Conservation (phyloP, 1,284 basidiomycete species). For the Earliella scabrosa region DNA sequence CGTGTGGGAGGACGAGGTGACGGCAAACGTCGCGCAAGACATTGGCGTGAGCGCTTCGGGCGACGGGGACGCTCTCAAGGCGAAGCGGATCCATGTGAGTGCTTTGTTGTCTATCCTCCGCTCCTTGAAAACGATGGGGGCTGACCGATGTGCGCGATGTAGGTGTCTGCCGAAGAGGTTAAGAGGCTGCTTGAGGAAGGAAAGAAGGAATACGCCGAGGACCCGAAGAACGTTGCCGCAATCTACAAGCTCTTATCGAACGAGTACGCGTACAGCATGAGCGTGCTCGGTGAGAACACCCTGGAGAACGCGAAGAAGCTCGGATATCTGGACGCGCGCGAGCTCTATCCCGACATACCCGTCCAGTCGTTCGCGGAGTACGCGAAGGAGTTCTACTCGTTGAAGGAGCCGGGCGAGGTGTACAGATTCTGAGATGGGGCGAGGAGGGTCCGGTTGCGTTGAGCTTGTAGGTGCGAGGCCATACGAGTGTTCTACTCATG, state of each 20-base stretch:
- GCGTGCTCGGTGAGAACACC: constrained; percentile 21
- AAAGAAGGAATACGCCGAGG: neutral
- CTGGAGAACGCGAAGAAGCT: constrained; percentile 16
- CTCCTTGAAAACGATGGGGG: neutral
- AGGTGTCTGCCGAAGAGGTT: too few species aligned
- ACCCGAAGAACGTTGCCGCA: too few species aligned
- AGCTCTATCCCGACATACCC: constrained; percentile 19
- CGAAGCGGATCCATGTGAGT: neutral
- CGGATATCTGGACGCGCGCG: constrained; percentile 16
- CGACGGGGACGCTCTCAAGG: neutral
- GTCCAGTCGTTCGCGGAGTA: constrained; percentile 12
- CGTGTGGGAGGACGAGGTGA: constrained; percentile 22
- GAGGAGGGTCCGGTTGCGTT: too few species aligned
- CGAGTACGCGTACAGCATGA: constrained; percentile 5
- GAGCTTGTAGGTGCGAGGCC: too few species aligned
- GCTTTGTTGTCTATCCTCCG: neutral
- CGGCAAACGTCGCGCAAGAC: constrained; percentile 5
- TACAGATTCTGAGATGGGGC: neutral
- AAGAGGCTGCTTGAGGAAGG: neutral
- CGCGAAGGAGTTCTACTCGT: constrained; percentile 10
- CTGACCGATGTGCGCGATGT: too few species aligned
- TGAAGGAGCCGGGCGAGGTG: neutral
- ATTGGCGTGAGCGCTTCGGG: neutral
- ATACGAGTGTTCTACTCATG: too few species aligned
- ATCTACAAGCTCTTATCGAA: constrained; percentile 13